Evolutionary conservation across 164 flowering plant species (phyloP), one percentile per base, ranked within the genome.

Genomic region (Pachysandra terminalis): DNA sequence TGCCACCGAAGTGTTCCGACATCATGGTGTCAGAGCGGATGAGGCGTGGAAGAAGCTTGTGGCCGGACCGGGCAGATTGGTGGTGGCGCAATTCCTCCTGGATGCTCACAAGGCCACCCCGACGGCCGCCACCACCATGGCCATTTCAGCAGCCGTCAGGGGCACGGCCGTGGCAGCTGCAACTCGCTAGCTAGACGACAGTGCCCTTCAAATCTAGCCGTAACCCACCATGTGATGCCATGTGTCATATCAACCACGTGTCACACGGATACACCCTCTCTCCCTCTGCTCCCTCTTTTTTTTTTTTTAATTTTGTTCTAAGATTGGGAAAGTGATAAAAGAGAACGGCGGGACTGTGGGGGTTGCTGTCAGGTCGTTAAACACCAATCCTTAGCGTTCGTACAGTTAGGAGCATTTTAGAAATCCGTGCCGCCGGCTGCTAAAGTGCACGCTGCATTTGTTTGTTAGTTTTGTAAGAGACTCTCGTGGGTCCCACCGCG

Each of bases 1-100:
- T 45, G 96, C 95, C 23, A 90, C 96, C 0, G 82, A 82, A 0
- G 96, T 74, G 19, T 85, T 87, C 63, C 41, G 22, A 22, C 69
- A 59, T 49, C 70, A 64, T 12, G 80, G 82, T 0, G 63, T 48
- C 19, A 85, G 79, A 21, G 84, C 84, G 0, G 83, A 79, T 17
- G 85, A 73, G 62, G 85, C 85, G 0, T 93, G 96, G 98, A 68
- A 84, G 28, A 66, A 75, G 61, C 65, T 51, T 3, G 93, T 93
- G 60, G 71, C 63, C 9, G 69, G 71, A 17, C 96, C 89, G 0
- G 74, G 89, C 62, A n/a, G 63, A 0, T 56, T 2, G 25, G 67
- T 85, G 5, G 86, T 88, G 2, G 41, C 40, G 1, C 67, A 70
- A 0, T 92, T 90, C 68, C 79, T 90, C 21, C 21, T 15, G 16